Evolutionary conservation across 2,329 filamentous ascomycete species (phyloP), one percentile per base, ranked within the genome.

Genomic region (Cyphellophora attinorum): DNA sequence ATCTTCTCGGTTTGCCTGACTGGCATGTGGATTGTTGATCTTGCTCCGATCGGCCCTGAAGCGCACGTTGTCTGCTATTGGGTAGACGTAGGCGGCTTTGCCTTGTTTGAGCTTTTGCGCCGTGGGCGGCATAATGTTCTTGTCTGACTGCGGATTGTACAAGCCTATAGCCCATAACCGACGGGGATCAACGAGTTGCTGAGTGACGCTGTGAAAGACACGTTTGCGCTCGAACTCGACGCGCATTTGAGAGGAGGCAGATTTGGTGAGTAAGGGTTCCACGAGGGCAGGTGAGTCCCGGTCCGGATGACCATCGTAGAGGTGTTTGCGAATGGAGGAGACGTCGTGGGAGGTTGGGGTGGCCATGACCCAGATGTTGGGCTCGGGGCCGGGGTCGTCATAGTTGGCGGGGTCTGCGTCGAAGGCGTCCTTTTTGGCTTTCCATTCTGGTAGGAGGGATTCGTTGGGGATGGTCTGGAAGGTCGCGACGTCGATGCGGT

Each of bases 41-140:
- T 59, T 61, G 34, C 59, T 55, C 16, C 61, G 56, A 37, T 66
- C 63, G 4, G 65, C 64, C 53, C 68, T 72, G 31, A 79, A 60
- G 14, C 62, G 64, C 17, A 48, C 41, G 10, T 35, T 40, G 28
- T 48, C 44, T 13, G 38, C 34, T 35, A 79, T 69, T 0, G 74
- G 73, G 41, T 79, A 79, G 51, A 74, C 75, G 52, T 76, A 79
- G 11, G 75, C 75, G 2, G 62, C 74, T 49, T 69, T 70, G 12
- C 42, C 45, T 40, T 58, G 56, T 33, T 61, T 59, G 38, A 58
- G 62, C 12, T 31, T 31, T 6, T 6, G 12, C 13, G 10, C 17
- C 15, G 15, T 11, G 4, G 17, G 15, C 13, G 15, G 29, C 15
- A 16, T 19, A 19, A 16, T 11, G 17, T 16, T 11, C 11, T 11